These are phyloP conservation scores for Eucalyptus marginata DNA, from an alignment of 345 rosid genomes.

Conservation along the genomic window DNA sequence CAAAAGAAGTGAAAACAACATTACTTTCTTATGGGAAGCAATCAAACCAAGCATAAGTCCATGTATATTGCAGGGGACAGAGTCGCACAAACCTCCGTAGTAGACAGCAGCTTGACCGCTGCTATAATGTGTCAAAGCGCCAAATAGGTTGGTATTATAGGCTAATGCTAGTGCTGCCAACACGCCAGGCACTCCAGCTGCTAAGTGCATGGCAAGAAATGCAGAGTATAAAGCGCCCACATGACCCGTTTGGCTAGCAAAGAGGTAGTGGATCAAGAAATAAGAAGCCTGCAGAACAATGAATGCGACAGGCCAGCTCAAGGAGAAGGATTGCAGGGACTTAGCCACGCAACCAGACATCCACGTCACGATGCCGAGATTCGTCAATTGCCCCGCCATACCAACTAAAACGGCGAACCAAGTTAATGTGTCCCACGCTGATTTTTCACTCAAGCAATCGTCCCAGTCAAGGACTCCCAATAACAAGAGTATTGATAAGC, in stretches of 20 bases:
- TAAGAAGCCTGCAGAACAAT: slow-evolving; percentile 86
- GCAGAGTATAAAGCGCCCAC: slow-evolving; percentile 97
- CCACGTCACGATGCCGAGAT: slow-evolving; percentile 81
- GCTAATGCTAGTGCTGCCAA: slow-evolving; percentile 85
- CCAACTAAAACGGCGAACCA: slow-evolving; percentile 96
- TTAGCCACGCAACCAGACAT: slow-evolving; percentile 74
- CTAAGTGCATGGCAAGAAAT: slow-evolving; percentile 91
- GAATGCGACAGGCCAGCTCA: slow-evolving; percentile 91
- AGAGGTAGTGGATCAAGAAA: slow-evolving; percentile 86
- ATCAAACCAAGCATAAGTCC: not conserved
- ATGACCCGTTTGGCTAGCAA: slow-evolving; percentile 97
- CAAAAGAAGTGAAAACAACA: not conserved
- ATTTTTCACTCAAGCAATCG: slow-evolving; percentile 87
- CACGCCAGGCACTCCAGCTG: slow-evolving; percentile 77
- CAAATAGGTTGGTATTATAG: slow-evolving; percentile 85
- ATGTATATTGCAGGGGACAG: not conserved
- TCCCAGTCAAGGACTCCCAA: slow-evolving; percentile 96
- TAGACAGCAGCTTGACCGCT: slow-evolving; percentile 98
- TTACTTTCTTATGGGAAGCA: not conserved
- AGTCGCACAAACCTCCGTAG: slow-evolving; percentile 62
- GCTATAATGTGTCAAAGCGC: slow-evolving; percentile 94
- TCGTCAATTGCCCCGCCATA: slow-evolving; percentile 91
- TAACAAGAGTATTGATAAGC: slow-evolving; percentile 70
- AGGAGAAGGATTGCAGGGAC: slow-evolving; percentile 52
- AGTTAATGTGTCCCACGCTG: slow-evolving; percentile 96